Conservation (phyloP, 352 stramenopile genomes). For the Pseudoperonospora humuli region DNA sequence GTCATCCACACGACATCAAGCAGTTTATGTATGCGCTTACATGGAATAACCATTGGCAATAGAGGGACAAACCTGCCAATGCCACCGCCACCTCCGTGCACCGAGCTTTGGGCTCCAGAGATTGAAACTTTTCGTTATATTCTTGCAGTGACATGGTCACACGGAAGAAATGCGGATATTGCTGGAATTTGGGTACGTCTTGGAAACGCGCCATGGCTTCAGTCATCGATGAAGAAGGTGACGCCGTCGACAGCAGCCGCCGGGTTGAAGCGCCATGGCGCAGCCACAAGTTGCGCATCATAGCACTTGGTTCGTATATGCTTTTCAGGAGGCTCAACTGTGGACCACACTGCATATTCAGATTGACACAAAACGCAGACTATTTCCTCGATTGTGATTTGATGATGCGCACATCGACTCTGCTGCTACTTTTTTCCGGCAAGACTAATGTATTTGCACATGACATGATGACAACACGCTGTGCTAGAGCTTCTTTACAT, state of each 20-base stretch:
- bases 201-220: constrained; percentile 57
- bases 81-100: constrained; percentile 41
- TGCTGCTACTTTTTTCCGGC: too few relatives aligned
- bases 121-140: constrained; percentile 49
- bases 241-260: constrained; percentile 18
- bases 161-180: constrained; percentile 63
- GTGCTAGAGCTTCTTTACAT: too few relatives aligned
- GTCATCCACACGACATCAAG: background rate
- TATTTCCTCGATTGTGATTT: too few relatives aligned
- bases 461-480: too few relatives aligned
- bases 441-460: too few relatives aligned
- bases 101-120: constrained; percentile 49
- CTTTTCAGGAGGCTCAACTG: too few relatives aligned
- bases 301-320: too few relatives aligned
- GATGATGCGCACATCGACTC: too few relatives aligned
- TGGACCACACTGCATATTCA: too few relatives aligned
- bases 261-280: constrained; percentile 17
- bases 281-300: constrained; percentile 24
- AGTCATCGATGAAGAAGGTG: constrained; percentile 3
- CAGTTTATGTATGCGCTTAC: background rate
- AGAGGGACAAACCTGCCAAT: constrained; percentile 36
- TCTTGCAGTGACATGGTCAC: constrained; percentile 57
- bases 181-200: constrained; percentile 37
- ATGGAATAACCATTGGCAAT: background rate
- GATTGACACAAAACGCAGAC: too few relatives aligned